These are phyloP conservation scores for Leccinum uliginosum DNA, from an alignment of 768 basidiomycete genomes.

Conservation along the genomic window DNA sequence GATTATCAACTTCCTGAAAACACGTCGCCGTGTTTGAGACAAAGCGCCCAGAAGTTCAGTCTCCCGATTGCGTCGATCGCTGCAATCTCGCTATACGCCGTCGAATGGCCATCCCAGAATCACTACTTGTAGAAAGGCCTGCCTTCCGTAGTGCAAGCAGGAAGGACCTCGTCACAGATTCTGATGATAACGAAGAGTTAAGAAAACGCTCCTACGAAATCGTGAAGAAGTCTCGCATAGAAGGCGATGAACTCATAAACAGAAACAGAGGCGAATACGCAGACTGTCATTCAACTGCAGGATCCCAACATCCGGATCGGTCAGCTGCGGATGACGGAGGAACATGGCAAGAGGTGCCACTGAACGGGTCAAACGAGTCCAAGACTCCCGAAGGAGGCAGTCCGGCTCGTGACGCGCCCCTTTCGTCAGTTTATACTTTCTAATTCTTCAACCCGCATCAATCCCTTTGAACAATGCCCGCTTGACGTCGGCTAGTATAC, in stretches of 20 bases:
- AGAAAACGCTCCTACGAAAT: constrained; percentile 42
- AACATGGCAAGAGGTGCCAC: no score
- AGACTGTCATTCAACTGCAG: constrained; percentile 50
- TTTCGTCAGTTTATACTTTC: constrained; percentile 48
- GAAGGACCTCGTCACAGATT: constrained; percentile 25
- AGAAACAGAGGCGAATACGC: constrained; percentile 48
- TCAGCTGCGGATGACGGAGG: no score
- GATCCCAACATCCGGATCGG: constrained; percentile 79
- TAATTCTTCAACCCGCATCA: constrained; percentile 41
- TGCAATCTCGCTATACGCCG: constrained; percentile 32
- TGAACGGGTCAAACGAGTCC: no score
- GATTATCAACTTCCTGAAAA: constrained; percentile 18
- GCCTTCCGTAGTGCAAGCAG: constrained; percentile 29
- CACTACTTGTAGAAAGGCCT: constrained; percentile 14
- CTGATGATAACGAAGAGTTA: constrained; percentile 26
- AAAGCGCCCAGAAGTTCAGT: constrained; percentile 14
- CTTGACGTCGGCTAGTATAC: no score
- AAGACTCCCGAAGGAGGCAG: no score
- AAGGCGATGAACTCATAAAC: constrained; percentile 44
- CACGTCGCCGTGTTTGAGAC: constrained; percentile 11
- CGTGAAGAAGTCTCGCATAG: constrained; percentile 52
- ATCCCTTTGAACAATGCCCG: constrained; percentile 46
- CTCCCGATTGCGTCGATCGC: constrained; percentile 34
- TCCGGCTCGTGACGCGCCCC: constrained; percentile 36
- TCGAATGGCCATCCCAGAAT: constrained; percentile 6